Base-by-base conservation (phyloP, 2,329 filamentous ascomycete genomes). In the Stemphylium lycopersici region DNA sequence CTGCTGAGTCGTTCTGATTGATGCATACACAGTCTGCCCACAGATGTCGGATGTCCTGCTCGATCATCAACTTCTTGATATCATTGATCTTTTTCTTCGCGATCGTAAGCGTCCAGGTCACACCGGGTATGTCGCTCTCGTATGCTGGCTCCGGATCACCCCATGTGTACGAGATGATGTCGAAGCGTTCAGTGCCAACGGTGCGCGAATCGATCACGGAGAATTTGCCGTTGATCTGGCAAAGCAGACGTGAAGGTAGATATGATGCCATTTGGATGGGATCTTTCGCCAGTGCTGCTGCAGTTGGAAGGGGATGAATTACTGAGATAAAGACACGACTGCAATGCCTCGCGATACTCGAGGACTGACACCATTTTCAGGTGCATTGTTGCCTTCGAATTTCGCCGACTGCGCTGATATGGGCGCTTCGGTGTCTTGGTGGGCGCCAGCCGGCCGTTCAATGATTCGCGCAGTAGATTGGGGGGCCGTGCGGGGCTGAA, bases 11-110 rank as follows among this genome's bases (percentile, higher is more conserved):
- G 10, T 37, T 56, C 34, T 68, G 65, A 22, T 65, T 62, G 26
- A 68, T 45, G 45, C 65, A 67, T 15, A 68, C 47, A 36, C 62
- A 65, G 48, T 68, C 63, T 13, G 59, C 49, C 49, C 49, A 52
- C 1, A 52, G 37, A 31, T 47, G 42, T 34, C 24, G 40, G 24
- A 51, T 45, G 10, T 45, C 26, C 4, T 34, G 22, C 2, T 6
- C 22, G 4, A 32, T 11, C 45, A 48, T 48, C 24, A 48, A 4
- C 26, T 22, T 48, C 36, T 48, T 40, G 36, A 48, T 48, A 12
- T 48, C 45, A 8, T 48, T 13, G n/a, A 51, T 4, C n/a, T 51
- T 51, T 2, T 22, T 3, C 29, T 32, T 3, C 4, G 40, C n/a
- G 11, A 45, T 44, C 8, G 6, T 33, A 5, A 51, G 12, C 11